Evolutionary conservation across 768 basidiomycete genomes (phyloP).

Genomic region (Obba rivulosa): DNA sequence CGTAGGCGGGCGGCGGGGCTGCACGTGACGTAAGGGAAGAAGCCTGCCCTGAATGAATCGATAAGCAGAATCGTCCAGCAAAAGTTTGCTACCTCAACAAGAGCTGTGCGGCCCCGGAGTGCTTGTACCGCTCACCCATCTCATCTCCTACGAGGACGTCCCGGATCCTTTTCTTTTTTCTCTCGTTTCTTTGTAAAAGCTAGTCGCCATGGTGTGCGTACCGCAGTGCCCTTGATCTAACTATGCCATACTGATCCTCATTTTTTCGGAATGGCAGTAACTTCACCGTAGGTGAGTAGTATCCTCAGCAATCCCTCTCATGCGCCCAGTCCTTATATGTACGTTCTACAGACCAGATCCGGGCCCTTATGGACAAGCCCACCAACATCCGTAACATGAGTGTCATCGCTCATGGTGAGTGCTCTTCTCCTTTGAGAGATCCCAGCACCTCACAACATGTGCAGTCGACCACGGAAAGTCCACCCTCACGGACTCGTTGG

Average conservation of each 20-base stretch:
- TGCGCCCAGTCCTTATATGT: not conserved
- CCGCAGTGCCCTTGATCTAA: conserved; percentile 5
- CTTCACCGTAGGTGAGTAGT: conserved; percentile 77
- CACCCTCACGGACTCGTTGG: conserved; percentile 96
- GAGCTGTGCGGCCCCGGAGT: conserved; percentile 26
- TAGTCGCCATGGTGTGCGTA: conserved; percentile 81
- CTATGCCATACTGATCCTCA: conserved; percentile 3
- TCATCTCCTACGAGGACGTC: conserved; percentile 17
- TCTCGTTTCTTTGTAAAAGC: conserved; percentile 31
- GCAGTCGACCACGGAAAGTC: conserved; percentile 99
- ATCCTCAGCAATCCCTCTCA: not conserved
- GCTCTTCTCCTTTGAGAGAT: conserved; percentile 13
- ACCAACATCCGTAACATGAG: conserved; percentile 96
- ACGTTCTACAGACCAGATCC: conserved; percentile 66
- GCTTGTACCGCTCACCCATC: conserved; percentile 19
- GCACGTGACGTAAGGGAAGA: conserved; percentile 8
- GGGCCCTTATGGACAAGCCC: conserved; percentile 81
- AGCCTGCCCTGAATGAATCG: conserved; percentile 45
- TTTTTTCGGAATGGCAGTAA: conserved; percentile 51
- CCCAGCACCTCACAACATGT: not conserved
- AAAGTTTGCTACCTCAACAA: conserved; percentile 21
- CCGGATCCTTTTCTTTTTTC: conserved; percentile 14
- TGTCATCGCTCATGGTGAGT: conserved; percentile 86
- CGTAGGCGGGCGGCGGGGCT: not conserved
- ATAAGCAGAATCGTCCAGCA: conserved; percentile 28